Evolutionary conservation across 371 early-diverging fungal species (phyloP).

Genomic region (Entomophthora muscae): DNA sequence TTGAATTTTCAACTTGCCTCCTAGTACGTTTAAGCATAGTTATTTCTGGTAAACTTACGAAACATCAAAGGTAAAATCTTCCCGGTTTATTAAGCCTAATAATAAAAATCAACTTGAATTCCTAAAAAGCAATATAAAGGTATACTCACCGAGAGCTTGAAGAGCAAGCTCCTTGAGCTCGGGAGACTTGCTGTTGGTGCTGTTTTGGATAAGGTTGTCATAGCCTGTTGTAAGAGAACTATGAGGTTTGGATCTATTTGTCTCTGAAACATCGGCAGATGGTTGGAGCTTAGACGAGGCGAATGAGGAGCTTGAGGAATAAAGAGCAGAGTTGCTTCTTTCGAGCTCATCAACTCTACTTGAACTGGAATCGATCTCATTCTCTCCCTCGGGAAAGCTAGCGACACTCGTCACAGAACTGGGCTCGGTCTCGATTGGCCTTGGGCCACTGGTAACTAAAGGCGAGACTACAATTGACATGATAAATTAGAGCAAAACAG

Average conservation of each 20-base stretch:
- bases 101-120: not conserved
- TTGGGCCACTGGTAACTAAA: no score
- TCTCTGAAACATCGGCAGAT: not conserved
- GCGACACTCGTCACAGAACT: no score
- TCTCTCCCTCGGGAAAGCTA: no score
- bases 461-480: no score
- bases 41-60: not conserved
- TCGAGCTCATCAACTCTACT: no score
- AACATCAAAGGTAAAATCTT: not conserved
- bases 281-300: not conserved
- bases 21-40: not conserved
- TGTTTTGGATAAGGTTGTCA: not conserved
- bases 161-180: not conserved
- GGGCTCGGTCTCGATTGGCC: no score
- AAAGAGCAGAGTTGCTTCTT: no score
- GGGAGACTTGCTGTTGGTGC: not conserved
- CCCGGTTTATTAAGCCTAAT: not conserved
- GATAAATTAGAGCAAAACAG: no score
- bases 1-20: not conserved
- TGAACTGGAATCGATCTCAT: no score
- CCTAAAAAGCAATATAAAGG: not conserved
- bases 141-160: not conserved
- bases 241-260: not conserved
- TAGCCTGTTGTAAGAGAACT: not conserved
- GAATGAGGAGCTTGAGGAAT: not conserved